Evolutionary conservation across 352 stramenopile genomes (phyloP).

Genomic region (Phytophthora colocasiae): DNA sequence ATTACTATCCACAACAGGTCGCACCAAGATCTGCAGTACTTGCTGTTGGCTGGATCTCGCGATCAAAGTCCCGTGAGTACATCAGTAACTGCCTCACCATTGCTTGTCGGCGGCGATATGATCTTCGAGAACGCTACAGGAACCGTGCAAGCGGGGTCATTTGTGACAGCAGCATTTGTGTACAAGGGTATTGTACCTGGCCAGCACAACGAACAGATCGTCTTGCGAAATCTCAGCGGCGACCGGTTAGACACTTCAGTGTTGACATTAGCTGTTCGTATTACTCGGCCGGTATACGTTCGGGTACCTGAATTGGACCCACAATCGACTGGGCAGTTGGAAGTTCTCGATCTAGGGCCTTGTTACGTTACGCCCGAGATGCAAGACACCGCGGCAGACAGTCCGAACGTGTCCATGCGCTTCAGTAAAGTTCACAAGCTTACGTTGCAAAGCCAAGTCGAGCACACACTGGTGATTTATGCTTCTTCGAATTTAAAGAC

Average conservation of each 20-base stretch:
- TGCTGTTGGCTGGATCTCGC: slow-evolving; percentile 65
- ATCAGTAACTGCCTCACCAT: slow-evolving; percentile 27
- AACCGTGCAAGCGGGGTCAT: slow-evolving; percentile 61
- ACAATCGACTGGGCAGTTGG: slow-evolving; percentile 73
- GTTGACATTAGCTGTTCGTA: slow-evolving; percentile 66
- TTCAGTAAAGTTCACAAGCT: slow-evolving; percentile 91
- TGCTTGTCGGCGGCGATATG: slow-evolving; percentile 60
- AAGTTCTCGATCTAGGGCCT: slow-evolving; percentile 77
- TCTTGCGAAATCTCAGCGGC: slow-evolving; percentile 83
- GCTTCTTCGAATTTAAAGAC: slow-evolving; percentile 90
- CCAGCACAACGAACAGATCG: slow-evolving; percentile 80
- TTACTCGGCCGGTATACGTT: slow-evolving; percentile 86
- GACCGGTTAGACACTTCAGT: slow-evolving; percentile 80
- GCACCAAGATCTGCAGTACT: slow-evolving; percentile 70
- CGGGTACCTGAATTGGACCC: slow-evolving; percentile 84
- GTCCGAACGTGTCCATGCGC: slow-evolving; percentile 72
- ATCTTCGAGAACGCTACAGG: slow-evolving; percentile 80
- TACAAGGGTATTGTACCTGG: slow-evolving; percentile 72
- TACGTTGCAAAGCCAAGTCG: slow-evolving; percentile 82
- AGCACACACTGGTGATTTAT: slow-evolving; percentile 73
- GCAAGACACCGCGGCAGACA: slow-evolving; percentile 81
- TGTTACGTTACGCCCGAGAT: slow-evolving; percentile 89
- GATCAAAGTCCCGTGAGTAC: slow-evolving; percentile 36
- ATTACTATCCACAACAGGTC: slow-evolving; percentile 79
- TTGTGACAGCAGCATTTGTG: slow-evolving; percentile 63